Conservation (phyloP, 805 yeast genomes). For the Candida nemodendra region DNA sequence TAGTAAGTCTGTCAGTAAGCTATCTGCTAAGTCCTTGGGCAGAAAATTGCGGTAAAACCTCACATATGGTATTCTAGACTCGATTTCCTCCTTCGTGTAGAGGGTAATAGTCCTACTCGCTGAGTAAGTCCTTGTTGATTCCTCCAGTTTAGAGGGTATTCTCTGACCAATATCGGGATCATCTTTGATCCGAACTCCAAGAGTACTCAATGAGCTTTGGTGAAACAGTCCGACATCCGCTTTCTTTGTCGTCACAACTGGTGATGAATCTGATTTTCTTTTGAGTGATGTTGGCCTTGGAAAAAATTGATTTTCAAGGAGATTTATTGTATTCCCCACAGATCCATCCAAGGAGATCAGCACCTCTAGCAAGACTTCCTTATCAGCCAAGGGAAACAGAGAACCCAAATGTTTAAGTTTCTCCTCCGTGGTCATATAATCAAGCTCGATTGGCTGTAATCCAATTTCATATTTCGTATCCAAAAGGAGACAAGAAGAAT, state of each 20-base stretch:
- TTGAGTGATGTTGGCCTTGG: not conserved
- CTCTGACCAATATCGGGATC: too few relatives aligned
- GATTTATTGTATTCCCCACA: constrained; percentile 36
- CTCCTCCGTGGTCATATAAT: constrained; percentile 33
- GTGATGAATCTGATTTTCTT: not conserved
- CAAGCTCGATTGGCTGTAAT: not conserved
- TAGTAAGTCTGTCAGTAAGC: constrained; percentile 41
- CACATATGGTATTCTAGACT: constrained; percentile 47
- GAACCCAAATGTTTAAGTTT: constrained; percentile 38
- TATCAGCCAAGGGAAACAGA: constrained; percentile 44
- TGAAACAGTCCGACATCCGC: not conserved
- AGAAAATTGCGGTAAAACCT: constrained; percentile 51
- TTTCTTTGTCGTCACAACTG: constrained; percentile 6
- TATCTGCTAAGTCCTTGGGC: constrained; percentile 48
- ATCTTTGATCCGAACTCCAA: too few relatives aligned
- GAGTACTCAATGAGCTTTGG: not conserved
- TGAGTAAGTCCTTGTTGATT: not conserved
- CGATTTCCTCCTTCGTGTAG: constrained; percentile 51
- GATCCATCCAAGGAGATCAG: constrained; percentile 56
- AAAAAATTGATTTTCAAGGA: constrained; percentile 39
- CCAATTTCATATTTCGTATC: too few relatives aligned
- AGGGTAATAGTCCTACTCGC: constrained; percentile 30
- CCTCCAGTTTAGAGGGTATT: not conserved
- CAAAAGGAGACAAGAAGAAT: too few relatives aligned
- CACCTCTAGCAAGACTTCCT: constrained; percentile 46